Evolutionary conservation across 139 green algal genomes (phyloP).

Genomic region (Tetraselmis striata): DNA sequence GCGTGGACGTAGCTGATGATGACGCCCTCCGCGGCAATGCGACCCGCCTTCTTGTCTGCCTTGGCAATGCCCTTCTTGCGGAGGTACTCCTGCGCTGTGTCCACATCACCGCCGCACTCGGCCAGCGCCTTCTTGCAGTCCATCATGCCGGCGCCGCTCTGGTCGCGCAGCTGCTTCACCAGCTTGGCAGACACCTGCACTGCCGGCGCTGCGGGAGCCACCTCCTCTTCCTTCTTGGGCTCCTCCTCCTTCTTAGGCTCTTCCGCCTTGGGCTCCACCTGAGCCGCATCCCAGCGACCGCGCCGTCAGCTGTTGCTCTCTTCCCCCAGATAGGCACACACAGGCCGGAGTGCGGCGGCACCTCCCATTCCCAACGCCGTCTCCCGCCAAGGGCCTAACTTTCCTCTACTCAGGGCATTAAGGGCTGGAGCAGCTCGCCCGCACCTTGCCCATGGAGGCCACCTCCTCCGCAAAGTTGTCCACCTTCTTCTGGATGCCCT

Average conservation of each 20-base stretch:
- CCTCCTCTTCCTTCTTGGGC: constrained; percentile 24
- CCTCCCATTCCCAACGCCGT: too few relatives aligned
- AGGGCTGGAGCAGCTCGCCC: too few relatives aligned
- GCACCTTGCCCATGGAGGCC: constrained; percentile 23
- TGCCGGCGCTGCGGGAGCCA: constrained; percentile 18
- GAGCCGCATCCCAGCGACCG: constrained; percentile 10
- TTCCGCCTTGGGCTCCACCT: constrained; percentile 17
- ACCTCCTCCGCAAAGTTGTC: constrained; percentile 85
- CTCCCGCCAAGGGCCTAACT: too few relatives aligned
- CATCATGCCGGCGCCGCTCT: constrained; percentile 93
- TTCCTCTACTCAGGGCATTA: too few relatives aligned
- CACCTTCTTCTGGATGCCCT: constrained; percentile 79
- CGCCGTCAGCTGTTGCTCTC: too few relatives aligned
- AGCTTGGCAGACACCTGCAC: constrained; percentile 50
- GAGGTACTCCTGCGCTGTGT: constrained; percentile 64
- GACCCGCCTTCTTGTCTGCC: constrained; percentile 93
- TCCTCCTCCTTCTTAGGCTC: constrained; percentile 38
- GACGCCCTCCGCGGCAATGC: constrained; percentile 73
- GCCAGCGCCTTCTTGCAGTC: constrained; percentile 94
- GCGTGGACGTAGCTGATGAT: constrained; percentile 92
- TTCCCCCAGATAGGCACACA: neutral
- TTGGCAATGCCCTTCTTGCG: constrained; percentile 88
- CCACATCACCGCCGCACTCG: constrained; percentile 69
- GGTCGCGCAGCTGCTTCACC: constrained; percentile 86
- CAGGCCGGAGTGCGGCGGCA: too few relatives aligned